Base-by-base conservation (phyloP, 495 filamentous ascomycete species). In the Thozetella sp. region DNA sequence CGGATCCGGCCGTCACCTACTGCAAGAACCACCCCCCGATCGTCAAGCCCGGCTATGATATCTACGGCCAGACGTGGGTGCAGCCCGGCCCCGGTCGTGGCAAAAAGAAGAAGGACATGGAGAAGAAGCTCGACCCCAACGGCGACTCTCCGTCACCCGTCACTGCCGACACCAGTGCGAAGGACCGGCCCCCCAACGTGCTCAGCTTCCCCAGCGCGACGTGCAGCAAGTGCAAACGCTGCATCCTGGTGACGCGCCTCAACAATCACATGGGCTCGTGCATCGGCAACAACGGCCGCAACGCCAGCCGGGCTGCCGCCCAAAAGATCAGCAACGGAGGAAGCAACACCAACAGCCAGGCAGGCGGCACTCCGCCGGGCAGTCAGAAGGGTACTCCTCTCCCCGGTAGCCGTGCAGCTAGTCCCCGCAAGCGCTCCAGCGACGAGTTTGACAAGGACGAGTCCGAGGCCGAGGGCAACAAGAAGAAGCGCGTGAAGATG, bases 201-300 rank as follows among this genome's bases (percentile, higher is more conserved):
- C 75, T 83, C 54, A 86, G 85, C 43, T 89, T 91, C 55, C 91
- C 91, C 4, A 81, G 78, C 50, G 79, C 79, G 19, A 82, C 79
- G 6, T 82, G 79, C 60, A 76, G 74, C 69, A 82, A 82, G 58
- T 82, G 79, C 72, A 82, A 82, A 68, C 66, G 79, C 20, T 82
- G 79, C 65, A 82, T 82, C 56, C 67, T 82, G 52, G 79, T 82
- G 46, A 79, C 79, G 51, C 73, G 79, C 12, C 64, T 82, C 40
- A 93, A 91, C 65, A 89, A 91, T 66, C 91, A 95, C 73, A 80
- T 95, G 75, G 89, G 90, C 40, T 88, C 90, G 52, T 93, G 91
- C 68, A 86, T 95, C 64, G 90, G 90, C 25, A 86, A 92, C 40
- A 86, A 83, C 51, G 90, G 90, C 17, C 80, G 91, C 22, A 84